These are phyloP conservation scores for Nannizziopsis arthrosporioides DNA, from an alignment of 2,329 filamentous ascomycete genomes.

Conservation along the genomic window DNA sequence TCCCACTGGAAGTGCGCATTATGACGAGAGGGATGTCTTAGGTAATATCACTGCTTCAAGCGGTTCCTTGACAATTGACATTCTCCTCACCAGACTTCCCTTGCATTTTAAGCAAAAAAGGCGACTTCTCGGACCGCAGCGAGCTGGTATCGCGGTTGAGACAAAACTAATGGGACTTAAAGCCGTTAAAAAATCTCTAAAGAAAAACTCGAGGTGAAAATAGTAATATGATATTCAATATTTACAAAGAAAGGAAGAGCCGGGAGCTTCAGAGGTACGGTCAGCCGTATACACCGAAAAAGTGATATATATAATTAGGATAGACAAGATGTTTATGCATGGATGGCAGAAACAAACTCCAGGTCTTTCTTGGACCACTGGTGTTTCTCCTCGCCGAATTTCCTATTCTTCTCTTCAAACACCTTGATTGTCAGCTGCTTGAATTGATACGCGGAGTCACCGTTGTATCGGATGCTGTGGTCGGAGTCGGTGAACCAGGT, in stretches of 20 bases:
- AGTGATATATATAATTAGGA: neutral
- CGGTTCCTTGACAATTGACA: too few relatives aligned
- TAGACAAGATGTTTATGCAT: neutral
- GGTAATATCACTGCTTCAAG: too few relatives aligned
- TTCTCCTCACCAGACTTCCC: too few relatives aligned
- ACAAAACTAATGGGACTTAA: too few relatives aligned
- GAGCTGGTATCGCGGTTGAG: too few relatives aligned
- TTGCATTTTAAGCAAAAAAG: too few relatives aligned
- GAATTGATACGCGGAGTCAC: slow-evolving; percentile 47
- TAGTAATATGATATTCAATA: neutral
- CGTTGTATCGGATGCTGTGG: slow-evolving; percentile 50
- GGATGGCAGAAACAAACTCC: slow-evolving; percentile 2
- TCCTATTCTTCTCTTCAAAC: slow-evolving; percentile 50
- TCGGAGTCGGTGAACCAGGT: slow-evolving; percentile 55
- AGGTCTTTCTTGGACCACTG: slow-evolving; percentile 37
- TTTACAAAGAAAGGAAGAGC: neutral
- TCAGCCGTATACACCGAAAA: neutral
- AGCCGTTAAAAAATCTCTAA: too few relatives aligned
- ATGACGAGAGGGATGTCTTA: too few relatives aligned
- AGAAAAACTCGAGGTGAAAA: neutral
- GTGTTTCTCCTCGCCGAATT: slow-evolving; percentile 26
- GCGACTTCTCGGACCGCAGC: too few relatives aligned
- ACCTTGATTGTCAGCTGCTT: slow-evolving; percentile 50
- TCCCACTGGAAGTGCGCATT: too few relatives aligned
- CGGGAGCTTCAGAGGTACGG: neutral